Evolutionary conservation across 306 rosid genomes (phyloP).

Genomic region (Corylus heterophylla): DNA sequence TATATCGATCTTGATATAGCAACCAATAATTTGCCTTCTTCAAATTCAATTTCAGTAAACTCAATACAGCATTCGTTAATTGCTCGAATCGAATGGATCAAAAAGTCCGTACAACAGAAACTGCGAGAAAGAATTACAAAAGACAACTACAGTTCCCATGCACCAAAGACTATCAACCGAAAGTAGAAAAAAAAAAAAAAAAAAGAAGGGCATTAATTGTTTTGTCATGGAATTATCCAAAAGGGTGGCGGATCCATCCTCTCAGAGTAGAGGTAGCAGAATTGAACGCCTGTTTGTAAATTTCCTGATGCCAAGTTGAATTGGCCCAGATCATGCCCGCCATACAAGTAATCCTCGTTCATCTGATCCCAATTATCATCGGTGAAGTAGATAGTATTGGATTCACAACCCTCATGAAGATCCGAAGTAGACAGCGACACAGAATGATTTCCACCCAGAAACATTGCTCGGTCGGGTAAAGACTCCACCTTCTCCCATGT

Average conservation of each 20-base stretch:
- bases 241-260: background rate
- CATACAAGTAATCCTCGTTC: background rate
- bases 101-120: too few relatives aligned
- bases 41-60: too few relatives aligned
- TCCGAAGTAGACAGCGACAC: background rate
- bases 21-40: too few relatives aligned
- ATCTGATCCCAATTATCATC: conserved; percentile 4
- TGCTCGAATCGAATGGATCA: too few relatives aligned
- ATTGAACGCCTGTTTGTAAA: background rate
- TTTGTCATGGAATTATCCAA: conserved; percentile 8
- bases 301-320: background rate
- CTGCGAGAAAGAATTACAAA: too few relatives aligned
- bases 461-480: background rate
- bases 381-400: conserved; percentile 14
- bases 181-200: too few relatives aligned
- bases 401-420: conserved; percentile 2
- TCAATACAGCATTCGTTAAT: too few relatives aligned
- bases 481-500: conserved; percentile 15
- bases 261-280: background rate
- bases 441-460: conserved; percentile 12
- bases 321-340: conserved; percentile 15
- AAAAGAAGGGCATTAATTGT: too few relatives aligned
- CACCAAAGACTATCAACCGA: background rate
- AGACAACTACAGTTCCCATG: background rate
- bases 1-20: too few relatives aligned